Conservation (phyloP, 768 basidiomycete species). For the Amanita polypyramis region DNA sequence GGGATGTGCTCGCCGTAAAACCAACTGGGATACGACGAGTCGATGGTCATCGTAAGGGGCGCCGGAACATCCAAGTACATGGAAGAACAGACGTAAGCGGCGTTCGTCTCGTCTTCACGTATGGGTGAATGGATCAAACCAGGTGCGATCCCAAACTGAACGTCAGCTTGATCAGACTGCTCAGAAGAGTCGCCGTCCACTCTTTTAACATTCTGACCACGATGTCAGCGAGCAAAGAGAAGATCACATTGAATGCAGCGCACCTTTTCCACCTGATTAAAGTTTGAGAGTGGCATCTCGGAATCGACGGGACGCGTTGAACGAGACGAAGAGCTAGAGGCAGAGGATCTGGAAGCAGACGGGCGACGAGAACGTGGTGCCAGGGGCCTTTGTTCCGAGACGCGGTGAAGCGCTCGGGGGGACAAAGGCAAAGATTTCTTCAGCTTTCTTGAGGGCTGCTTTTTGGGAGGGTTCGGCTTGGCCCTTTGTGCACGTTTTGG, state of each 20-base stretch:
- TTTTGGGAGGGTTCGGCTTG: neutral
- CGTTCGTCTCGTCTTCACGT: neutral
- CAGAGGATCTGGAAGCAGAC: neutral
- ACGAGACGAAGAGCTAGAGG: neutral
- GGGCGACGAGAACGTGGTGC: neutral
- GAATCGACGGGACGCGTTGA: neutral
- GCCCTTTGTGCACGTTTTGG: slow-evolving; percentile 1
- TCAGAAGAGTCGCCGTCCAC: neutral
- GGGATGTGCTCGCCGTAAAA: neutral
- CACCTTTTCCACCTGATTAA: neutral
- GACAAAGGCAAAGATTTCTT: slow-evolving; percentile 2
- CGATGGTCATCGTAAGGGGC: neutral
- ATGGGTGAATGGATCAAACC: neutral
- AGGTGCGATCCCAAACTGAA: slow-evolving; percentile 1
- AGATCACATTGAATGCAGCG: neutral
- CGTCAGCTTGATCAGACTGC: neutral
- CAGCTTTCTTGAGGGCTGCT: neutral
- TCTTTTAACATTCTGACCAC: neutral
- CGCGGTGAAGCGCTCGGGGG: neutral
- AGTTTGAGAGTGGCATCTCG: neutral
- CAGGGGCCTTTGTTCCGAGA: no score
- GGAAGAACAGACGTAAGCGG: neutral
- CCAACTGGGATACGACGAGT: neutral
- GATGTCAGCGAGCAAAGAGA: neutral
- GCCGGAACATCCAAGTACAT: neutral